Percentiles rank a stretch among this genome's conserved stretches.
phyloP scores from a whole-genome alignment of 2,329 filamentous ascomycete genomes.

The Hypoxylon sp. region DNA sequence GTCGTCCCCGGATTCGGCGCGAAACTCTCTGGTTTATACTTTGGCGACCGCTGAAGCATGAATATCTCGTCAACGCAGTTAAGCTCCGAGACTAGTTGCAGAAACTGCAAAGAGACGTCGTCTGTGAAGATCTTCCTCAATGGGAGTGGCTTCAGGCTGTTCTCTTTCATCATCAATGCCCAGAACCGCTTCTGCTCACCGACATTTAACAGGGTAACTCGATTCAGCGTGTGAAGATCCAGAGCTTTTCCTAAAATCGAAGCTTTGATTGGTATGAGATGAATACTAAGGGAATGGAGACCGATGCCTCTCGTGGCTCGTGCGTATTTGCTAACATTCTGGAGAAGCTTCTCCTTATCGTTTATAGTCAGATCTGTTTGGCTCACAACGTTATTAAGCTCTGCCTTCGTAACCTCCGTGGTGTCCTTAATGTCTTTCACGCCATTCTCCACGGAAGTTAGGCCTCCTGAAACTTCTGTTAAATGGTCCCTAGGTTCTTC shows the following conservation, averaged over 20 bases:
- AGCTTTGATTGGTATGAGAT: slow-evolving; percentile 73
- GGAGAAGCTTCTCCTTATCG: slow-evolving; percentile 46
- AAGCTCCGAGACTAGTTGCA: slow-evolving; percentile 68
- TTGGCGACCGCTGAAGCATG: slow-evolving; percentile 68
- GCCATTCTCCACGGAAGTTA: slow-evolving; percentile 53
- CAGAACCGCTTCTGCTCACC: slow-evolving; percentile 74
- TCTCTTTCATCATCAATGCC: slow-evolving; percentile 69
- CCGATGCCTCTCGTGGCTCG: slow-evolving; percentile 71
- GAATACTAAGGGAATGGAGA: slow-evolving; percentile 68
- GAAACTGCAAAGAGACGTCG: slow-evolving; percentile 70
- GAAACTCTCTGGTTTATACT: slow-evolving; percentile 68
- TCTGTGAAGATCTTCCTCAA: slow-evolving; percentile 74
- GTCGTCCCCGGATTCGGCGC: slow-evolving; percentile 65
- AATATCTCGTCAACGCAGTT: slow-evolving; percentile 71
- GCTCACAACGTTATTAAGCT: slow-evolving; percentile 55
- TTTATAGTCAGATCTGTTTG: slow-evolving; percentile 21
- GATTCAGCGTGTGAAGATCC: slow-evolving; percentile 69
- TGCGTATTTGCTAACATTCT: slow-evolving; percentile 66
- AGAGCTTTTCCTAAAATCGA: slow-evolving; percentile 70
- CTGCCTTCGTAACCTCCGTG: slow-evolving; percentile 56
- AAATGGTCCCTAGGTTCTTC: slow-evolving; percentile 40
- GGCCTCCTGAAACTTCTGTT: slow-evolving; percentile 51
- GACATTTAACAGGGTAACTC: slow-evolving; percentile 74
- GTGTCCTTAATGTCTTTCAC: slow-evolving; percentile 56
- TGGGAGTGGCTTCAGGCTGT: slow-evolving; percentile 65